Base-by-base conservation (phyloP, 345 rosid genomes). In the Lepidium aucheri region DNA sequence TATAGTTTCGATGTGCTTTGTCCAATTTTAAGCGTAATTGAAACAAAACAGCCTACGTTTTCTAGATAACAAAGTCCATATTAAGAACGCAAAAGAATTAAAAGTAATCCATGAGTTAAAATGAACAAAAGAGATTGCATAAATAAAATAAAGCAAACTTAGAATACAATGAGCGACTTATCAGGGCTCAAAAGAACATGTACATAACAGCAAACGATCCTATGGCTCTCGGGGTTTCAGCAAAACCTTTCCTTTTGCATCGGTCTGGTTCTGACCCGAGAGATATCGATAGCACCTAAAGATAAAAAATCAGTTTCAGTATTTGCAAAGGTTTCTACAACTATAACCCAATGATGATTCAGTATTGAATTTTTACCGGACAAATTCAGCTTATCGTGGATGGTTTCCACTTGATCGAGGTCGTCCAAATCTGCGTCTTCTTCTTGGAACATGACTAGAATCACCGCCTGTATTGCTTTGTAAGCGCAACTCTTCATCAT, bases 371-470 rank as follows among this genome's bases (percentile, higher is more conserved):
- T 49, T 70, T 84, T 80, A 81, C 93, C 89, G 53, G 72, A 63
- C 50, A 33, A 28, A 15, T 50, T 33, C 3, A 52, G 40, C 15
- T 65, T 59, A 54, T 78, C 84, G 86, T 9, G 86, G 72, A 45
- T 74, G 87, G 50, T 85, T 85, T 52, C 83, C 86, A 61, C 79
- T 82, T 32, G 95, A 84, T 70, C 95, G 81, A 44, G 95, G 81
- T 7, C 80, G 81, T 53, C 66, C 77, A 69, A 89, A 58, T n/a
- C 98, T 87, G 24, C 94, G 57, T 17, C 89, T 81, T 57, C 85
- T 79, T 70, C 98, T 89, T 41, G 93, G 90, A 65, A 73, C 50
- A 50, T 80, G 84, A 65, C 83, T 79, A 17, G 76, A 75, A 65
- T 76, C 90, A 56, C 76, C 82, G 22, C 82, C 86, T 2, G 47